A percentile compares a stretch with the other conserved stretches of the same genome.
phyloP scores from a whole-genome alignment of 805 yeast species.

The Candida morakotiae region DNA sequence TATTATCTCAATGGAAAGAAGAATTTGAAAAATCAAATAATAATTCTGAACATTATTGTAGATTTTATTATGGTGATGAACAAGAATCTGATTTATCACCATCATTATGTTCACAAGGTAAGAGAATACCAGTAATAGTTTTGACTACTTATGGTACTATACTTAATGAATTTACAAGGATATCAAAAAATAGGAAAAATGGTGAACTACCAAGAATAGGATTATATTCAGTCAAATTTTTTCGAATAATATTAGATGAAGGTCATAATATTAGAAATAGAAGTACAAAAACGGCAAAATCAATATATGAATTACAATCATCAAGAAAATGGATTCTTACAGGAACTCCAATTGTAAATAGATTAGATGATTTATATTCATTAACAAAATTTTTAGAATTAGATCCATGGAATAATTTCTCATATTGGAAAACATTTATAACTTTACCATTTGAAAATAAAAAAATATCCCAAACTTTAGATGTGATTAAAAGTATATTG shows the following conservation, averaged over 20 bases:
- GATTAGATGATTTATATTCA: constrained; percentile 82
- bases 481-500: constrained; percentile 77
- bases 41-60: constrained; percentile 40
- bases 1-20: constrained; percentile 85
- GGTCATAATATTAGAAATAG: constrained; percentile 87
- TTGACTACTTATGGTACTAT: constrained; percentile 88
- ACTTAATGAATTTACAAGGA: constrained; percentile 64
- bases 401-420: constrained; percentile 87
- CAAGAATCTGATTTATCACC: constrained; percentile 46
- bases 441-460: constrained; percentile 79
- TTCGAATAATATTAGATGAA: constrained; percentile 80
- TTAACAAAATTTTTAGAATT: constrained; percentile 67
- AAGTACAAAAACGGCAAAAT: constrained; percentile 71
- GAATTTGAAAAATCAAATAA: constrained; percentile 64
- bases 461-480: constrained; percentile 67
- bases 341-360: constrained; percentile 89
- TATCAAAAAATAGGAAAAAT: constrained; percentile 27
- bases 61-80: constrained; percentile 74
- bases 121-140: constrained; percentile 60
- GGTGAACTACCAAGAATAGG: constrained; percentile 40
- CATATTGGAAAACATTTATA: constrained; percentile 84
- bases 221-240: constrained; percentile 66
- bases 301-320: constrained; percentile 64
- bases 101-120: constrained; percentile 34
- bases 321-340: constrained; percentile 80